These are phyloP conservation scores for Scutellaria barbata DNA, from an alignment of 257 asterid genomes.

Conservation along the genomic window DNA sequence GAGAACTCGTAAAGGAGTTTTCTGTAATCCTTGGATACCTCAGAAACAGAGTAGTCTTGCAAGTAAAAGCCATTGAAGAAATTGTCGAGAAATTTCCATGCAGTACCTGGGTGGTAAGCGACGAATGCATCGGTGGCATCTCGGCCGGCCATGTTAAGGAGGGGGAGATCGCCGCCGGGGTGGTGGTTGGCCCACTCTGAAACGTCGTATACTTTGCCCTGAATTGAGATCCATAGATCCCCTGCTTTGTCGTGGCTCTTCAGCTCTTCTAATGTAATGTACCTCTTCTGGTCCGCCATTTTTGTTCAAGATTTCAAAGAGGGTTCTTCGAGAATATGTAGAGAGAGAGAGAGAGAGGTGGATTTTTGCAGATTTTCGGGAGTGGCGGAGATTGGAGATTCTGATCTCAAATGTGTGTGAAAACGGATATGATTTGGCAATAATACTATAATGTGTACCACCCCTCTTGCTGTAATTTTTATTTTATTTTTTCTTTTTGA, in stretches of 20 bases:
- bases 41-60: constrained; percentile 64
- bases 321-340: not conserved
- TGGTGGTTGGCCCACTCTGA: constrained; percentile 75
- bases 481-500: not conserved
- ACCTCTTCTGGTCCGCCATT: constrained; percentile 59
- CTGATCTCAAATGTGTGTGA: constrained; percentile 23
- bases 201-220: constrained; percentile 85
- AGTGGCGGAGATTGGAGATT: constrained; percentile 31
- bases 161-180: constrained; percentile 86
- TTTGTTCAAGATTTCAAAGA: constrained; percentile 27
- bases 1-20: constrained; percentile 67
- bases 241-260: constrained; percentile 70
- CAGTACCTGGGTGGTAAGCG: constrained; percentile 76
- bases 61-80: constrained; percentile 64
- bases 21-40: constrained; percentile 75
- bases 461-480: not conserved
- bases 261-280: constrained; percentile 73
- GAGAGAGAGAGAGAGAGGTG: constrained; percentile 21
- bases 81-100: constrained; percentile 65
- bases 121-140: constrained; percentile 93
- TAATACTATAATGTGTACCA: no score
- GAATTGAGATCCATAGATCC: constrained; percentile 94
- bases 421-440: not conserved
- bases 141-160: constrained; percentile 76
- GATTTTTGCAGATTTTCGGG: constrained; percentile 5